Percentiles rank a stretch among this genome's conserved stretches.
Evolutionary conservation across 345 rosid genomes (phyloP).

Genomic region (Populus davidiana): DNA sequence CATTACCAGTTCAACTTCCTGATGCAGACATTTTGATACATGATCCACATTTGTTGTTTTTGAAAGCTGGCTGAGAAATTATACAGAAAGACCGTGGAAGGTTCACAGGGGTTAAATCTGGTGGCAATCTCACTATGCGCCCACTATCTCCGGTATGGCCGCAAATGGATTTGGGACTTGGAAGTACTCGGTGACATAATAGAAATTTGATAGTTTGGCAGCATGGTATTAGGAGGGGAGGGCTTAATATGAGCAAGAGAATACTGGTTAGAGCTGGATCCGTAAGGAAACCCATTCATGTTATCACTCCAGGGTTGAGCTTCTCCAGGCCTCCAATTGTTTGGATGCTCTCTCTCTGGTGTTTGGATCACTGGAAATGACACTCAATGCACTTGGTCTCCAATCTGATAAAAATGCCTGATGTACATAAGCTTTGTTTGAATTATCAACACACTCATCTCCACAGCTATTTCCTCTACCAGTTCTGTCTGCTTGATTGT

Average conservation of each 20-base stretch:
- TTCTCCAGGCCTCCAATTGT: slow-evolving; percentile 22
- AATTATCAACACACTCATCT: slow-evolving; percentile 52
- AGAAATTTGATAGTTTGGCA: slow-evolving; percentile 27
- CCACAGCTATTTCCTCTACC: slow-evolving; percentile 50
- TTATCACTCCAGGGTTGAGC: slow-evolving; percentile 31
- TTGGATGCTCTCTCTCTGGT: slow-evolving; percentile 39
- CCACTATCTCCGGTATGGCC: slow-evolving; percentile 44
- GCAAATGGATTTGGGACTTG: slow-evolving; percentile 39
- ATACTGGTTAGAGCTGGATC: slow-evolving; percentile 15
- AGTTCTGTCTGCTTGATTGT: slow-evolving; percentile 40
- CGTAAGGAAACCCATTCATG: slow-evolving; percentile 35
- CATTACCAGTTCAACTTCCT: slow-evolving; percentile 27
- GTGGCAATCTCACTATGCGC: slow-evolving; percentile 81
- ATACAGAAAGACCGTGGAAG: slow-evolving; percentile 90
- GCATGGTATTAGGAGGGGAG: slow-evolving; percentile 19
- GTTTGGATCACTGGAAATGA: slow-evolving; percentile 23
- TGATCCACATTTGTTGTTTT: slow-evolving; percentile 38
- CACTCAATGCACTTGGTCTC: slow-evolving; percentile 53
- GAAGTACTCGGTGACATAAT: slow-evolving; percentile 22
- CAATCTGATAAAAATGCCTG: slow-evolving; percentile 85
- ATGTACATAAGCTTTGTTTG: slow-evolving; percentile 69
- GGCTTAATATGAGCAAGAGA: slow-evolving; percentile 24
- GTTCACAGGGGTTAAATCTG: slow-evolving; percentile 88
- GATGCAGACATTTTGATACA: slow-evolving; percentile 30
- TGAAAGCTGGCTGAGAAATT: slow-evolving; percentile 63